A percentile compares a stretch with the other conserved stretches of the same genome.
Conservation (phyloP, 1,139 yeast species). For the Taphrina deformans region DNA sequence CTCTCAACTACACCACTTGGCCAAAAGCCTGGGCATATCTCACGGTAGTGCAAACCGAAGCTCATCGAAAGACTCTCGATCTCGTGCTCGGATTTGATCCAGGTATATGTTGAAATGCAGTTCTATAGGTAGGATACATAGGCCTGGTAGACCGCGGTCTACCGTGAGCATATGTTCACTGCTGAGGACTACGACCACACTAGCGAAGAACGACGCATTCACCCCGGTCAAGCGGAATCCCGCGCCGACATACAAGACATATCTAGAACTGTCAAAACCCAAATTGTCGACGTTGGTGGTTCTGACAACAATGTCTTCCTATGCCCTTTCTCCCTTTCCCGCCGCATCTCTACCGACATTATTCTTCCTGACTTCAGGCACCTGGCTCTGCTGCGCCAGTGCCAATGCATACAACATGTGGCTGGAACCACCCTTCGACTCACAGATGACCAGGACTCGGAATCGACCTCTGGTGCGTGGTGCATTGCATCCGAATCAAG, state of each 20-base stretch:
- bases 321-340: constrained; percentile 84
- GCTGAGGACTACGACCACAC: neutral
- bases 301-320: constrained; percentile 86
- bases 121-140: neutral
- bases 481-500: constrained; percentile 68
- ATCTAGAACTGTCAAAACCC: constrained; percentile 82
- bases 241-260: constrained; percentile 44
- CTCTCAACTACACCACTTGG: too few relatives aligned
- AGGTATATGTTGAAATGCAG: neutral
- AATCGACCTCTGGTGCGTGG: constrained; percentile 91
- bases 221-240: constrained; percentile 3
- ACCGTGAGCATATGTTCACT: neutral
- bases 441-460: constrained; percentile 83
- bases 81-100: neutral
- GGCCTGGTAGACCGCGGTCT: neutral
- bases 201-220: neutral
- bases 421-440: constrained; percentile 87
- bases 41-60: too few relatives aligned
- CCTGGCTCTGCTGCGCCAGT: constrained; percentile 83
- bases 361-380: constrained; percentile 74
- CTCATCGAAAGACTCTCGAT: too few relatives aligned
- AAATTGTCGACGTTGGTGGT: constrained; percentile 83
- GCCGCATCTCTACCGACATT: constrained; percentile 65
- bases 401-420: constrained; percentile 98
- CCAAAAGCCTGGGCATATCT: too few relatives aligned